Conservation (phyloP, 2,329 filamentous ascomycete species). For the Phyllosticta citribraziliensis region DNA sequence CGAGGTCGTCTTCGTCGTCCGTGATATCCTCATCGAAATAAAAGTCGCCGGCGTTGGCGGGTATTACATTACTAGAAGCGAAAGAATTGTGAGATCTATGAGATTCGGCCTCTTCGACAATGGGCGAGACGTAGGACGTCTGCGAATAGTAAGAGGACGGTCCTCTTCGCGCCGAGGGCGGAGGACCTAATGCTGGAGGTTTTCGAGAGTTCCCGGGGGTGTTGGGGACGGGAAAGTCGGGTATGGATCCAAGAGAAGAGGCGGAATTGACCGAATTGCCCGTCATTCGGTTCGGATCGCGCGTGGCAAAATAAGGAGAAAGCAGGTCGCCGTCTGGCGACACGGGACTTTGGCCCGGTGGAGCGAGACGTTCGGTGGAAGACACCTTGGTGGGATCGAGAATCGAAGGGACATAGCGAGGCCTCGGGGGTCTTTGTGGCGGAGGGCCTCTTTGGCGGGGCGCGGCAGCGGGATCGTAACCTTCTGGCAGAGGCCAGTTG, state of each 20-base stretch:
- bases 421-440: constrained; percentile 33
- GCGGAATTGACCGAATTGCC: constrained; percentile 29
- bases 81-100: constrained; percentile 33
- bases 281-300: constrained; percentile 22
- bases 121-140: constrained; percentile 38
- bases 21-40: constrained; percentile 29
- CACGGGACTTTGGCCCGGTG: constrained; percentile 15
- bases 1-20: constrained; percentile 28
- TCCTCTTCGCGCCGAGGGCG: constrained; percentile 38
- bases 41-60: constrained; percentile 30
- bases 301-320: constrained; percentile 21
- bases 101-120: constrained; percentile 39
- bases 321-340: constrained; percentile 19
- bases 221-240: constrained; percentile 31
- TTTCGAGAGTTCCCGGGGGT: constrained; percentile 24
- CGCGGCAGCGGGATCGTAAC: constrained; percentile 18
- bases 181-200: constrained; percentile 36
- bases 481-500: constrained; percentile 38
- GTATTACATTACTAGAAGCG: constrained; percentile 41
- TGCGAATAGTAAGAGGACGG: constrained; percentile 41
- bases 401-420: constrained; percentile 27
- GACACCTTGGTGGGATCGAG: constrained; percentile 22
- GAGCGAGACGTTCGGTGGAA: constrained; percentile 23
- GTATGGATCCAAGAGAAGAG: constrained; percentile 33
- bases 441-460: constrained; percentile 28